Evolutionary conservation across 192 early-diverging fungal species (phyloP), one percentile per base, ranked within the genome.

Genomic region (Diversispora eburnea): DNA sequence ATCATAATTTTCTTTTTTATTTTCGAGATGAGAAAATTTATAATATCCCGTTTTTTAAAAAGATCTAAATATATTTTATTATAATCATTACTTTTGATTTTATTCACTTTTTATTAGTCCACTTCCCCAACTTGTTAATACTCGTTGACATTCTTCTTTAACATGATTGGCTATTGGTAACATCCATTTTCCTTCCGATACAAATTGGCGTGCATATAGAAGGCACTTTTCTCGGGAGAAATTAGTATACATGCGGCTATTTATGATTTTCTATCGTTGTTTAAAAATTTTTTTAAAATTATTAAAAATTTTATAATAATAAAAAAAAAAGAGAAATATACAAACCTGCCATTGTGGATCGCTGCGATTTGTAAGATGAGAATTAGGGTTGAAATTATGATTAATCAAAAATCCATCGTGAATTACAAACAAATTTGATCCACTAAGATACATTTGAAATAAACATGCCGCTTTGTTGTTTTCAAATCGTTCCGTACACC

Each of bases 401-500:
- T 48, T 41, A 13, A 22, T 49, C 67, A 48, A 79, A 72, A 82
- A 88, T 33, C 77, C 83, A 52, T 84, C 74, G 2, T 84, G 86
- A 5, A 86, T 54, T 0, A 88, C 86, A 84, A 84, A 86, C 22
- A 88, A 84, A 46, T 86, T 81, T 45, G 79, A 79, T 39, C 86
- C 86, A 22, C 56, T 78, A 43, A 88, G 54, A 49, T 88, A 88
- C 8, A 76, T 79, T 43, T 81, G 77, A 72, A 84, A 86, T 0
- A 84, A 42, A 46, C 86, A 88, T 7, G 84, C 84, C 0, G 84
- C 81, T 60, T 83, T 78, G 61, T 84, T 88, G 63, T 88, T 79
- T 22, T 83, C 77, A 58, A 88, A 88, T 3, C 86, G 76, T 62
- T 88, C 86, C 19, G 86, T 77, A 56, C 86, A 88, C 85, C 84